Percentiles rank a stretch among this genome's conserved stretches.
Conservation (phyloP, 2,329 filamentous ascomycete genomes). For the Diplodia scrobiculata region DNA sequence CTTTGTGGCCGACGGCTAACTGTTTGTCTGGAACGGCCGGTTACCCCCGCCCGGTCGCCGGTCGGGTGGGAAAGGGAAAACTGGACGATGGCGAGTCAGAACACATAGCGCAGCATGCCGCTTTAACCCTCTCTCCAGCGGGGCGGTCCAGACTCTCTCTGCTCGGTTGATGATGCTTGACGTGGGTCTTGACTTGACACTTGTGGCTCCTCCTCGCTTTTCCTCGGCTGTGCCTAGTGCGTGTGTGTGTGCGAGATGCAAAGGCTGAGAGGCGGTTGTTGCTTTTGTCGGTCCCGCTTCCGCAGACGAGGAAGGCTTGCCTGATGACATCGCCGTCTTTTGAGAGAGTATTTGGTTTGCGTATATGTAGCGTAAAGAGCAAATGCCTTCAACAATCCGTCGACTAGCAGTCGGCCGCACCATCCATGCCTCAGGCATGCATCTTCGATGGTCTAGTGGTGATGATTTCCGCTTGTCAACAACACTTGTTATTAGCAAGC, state of each 20-base stretch:
- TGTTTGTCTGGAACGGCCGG: too few relatives aligned
- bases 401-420: neutral
- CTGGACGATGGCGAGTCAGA: constrained; percentile 10
- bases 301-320: constrained; percentile 1
- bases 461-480: constrained; percentile 19
- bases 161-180: neutral
- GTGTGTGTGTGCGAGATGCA: neutral
- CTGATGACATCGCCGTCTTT: neutral
- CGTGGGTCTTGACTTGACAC: too few relatives aligned
- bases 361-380: too few relatives aligned
- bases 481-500: neutral
- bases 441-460: constrained; percentile 18
- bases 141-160: constrained; percentile 9
- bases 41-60: too few relatives aligned
- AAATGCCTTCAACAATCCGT: too few relatives aligned
- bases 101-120: neutral
- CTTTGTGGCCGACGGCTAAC: too few relatives aligned
- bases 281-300: constrained; percentile 4
- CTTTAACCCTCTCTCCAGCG: constrained; percentile 1
- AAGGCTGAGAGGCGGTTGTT: neutral
- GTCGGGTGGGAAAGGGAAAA: neutral
- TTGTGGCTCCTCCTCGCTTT: neutral
- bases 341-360: too few relatives aligned
- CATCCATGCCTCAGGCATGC: neutral
- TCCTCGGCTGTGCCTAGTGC: neutral